Base-by-base conservation (phyloP, 495 filamentous ascomycete species). In the Daldinia caldariorum region DNA sequence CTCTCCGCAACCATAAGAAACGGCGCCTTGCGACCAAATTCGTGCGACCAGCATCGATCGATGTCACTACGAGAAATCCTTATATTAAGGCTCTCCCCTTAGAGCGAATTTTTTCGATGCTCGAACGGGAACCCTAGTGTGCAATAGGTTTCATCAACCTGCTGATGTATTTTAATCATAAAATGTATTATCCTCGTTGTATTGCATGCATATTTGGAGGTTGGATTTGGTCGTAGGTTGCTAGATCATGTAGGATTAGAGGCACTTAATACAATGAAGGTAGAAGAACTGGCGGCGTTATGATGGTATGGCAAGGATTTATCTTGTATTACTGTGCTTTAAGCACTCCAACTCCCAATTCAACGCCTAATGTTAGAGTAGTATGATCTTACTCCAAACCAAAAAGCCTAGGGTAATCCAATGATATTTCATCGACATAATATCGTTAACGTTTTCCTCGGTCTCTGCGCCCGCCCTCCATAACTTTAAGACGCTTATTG, bases 401-500 rank as follows among this genome's bases (percentile, higher is more conserved):
- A 5, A 87, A 87, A 86, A 6, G 85, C 88, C 5, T 82, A 85
- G 56, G n/a, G n/a, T n/a, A n/a, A 89, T 92, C 14, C 90, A 89
- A 22, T 37, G 7, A 51, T 50, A 51, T 32, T 67, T 18, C 1
- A 53, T 61, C 13, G 35, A 14, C 6, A 13, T 45, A 5, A 49
- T 51, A 18, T 13, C 13, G 0, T 69, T 56, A 75, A 58, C 77
- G 74, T 62, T 81, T 84, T 58, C 85, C 84, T 61, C 82, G 76
- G 64, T 82, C 82, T 58, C 87, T 87, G 71, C 89, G 86, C 39
- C 83, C 84, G 12, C 72, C 63, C 58, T 90, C 89, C 66, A 90
- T 71, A 66, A 88, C 86, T 84, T 92, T 93, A 61, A 91, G 81
- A 60, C 86, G 84, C 77, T 94, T 93, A 75, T 91, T 89, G 66